Percentiles rank a stretch among this genome's conserved stretches.
These are phyloP conservation scores for Epichloe aotearoae DNA, from an alignment of 2,329 filamentous ascomycete species.

Conservation along the genomic window DNA sequence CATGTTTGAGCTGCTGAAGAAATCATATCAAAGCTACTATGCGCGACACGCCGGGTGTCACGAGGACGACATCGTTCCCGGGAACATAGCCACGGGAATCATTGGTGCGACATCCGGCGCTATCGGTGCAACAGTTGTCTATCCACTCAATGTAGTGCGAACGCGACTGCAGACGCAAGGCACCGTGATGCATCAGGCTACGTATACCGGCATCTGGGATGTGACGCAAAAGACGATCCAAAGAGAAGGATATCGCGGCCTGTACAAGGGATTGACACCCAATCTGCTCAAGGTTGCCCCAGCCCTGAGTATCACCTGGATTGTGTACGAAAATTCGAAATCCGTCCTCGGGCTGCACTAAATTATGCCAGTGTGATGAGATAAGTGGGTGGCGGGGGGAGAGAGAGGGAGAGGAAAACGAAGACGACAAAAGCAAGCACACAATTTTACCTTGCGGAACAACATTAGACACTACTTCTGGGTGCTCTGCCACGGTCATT, in stretches of 20 bases:
- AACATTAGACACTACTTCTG: no score
- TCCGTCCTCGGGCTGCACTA: conserved; percentile 44
- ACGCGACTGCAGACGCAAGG: conserved; percentile 91
- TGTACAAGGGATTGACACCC: conserved; percentile 91
- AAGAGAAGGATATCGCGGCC: conserved; percentile 68
- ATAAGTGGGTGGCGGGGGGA: background rate
- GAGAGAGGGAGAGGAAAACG: background rate
- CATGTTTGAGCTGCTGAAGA: conserved; percentile 88
- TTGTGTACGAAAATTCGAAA: conserved; percentile 88
- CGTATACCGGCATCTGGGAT: conserved; percentile 83
- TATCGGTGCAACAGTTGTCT: conserved; percentile 85
- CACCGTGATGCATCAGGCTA: conserved; percentile 78
- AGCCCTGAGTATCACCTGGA: conserved; percentile 87
- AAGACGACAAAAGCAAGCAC: no score
- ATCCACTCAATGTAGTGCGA: conserved; percentile 84
- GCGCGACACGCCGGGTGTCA: conserved; percentile 56
- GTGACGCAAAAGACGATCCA: conserved; percentile 72
- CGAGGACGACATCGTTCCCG: conserved; percentile 71
- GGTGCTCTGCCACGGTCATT: no score
- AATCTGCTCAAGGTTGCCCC: conserved; percentile 95
- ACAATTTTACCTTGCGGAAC: no score
- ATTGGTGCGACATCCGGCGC: conserved; percentile 89
- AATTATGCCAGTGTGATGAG: background rate
- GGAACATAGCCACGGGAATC: conserved; percentile 71
- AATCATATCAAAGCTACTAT: conserved; percentile 54